Percentiles rank a stretch among this genome's conserved stretches.
Evolutionary conservation across 768 basidiomycete species (phyloP).

Genomic region (Lactarius evosmus): DNA sequence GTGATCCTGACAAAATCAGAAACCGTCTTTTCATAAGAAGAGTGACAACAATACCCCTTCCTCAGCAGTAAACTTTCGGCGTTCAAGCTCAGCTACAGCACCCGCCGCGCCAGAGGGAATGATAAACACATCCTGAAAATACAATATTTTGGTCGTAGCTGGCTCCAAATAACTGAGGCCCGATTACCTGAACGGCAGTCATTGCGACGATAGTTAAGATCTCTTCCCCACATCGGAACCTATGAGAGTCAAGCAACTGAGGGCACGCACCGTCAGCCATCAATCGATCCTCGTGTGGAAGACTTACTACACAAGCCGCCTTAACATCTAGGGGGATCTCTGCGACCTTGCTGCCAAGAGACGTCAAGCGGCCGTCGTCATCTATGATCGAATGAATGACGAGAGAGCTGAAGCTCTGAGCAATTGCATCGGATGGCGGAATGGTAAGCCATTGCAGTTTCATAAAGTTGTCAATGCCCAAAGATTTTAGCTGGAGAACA

Average conservation of each 20-base stretch:
- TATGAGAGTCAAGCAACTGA: conserved; percentile 83
- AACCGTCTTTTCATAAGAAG: not conserved
- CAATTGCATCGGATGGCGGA: conserved; percentile 81
- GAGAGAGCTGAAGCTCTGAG: conserved; percentile 83
- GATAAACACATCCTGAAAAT: conserved; percentile 76
- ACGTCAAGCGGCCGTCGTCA: conserved; percentile 71
- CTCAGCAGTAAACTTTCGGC: conserved; percentile 95
- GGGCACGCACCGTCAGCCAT: not conserved
- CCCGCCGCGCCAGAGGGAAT: conserved; percentile 83
- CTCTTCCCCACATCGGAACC: conserved; percentile 90
- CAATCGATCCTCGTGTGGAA: not conserved
- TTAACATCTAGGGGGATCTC: conserved; percentile 93
- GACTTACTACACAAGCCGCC: conserved; percentile 86
- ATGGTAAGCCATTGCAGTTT: conserved; percentile 93
- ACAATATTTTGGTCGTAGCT: not conserved
- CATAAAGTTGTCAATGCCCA: conserved; percentile 94
- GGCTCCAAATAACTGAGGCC: not conserved
- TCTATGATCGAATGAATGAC: conserved; percentile 80
- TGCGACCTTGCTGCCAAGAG: conserved; percentile 80
- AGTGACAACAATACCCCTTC: conserved; percentile 68
- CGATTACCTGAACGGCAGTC: conserved; percentile 78
- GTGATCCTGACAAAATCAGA: conserved; percentile 65
- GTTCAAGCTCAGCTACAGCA: conserved; percentile 85
- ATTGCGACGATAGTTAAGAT: conserved; percentile 95
- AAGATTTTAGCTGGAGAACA: conserved; percentile 88